Evolutionary conservation across 345 rosid genomes (phyloP).

Genomic region (Euphorbia lathyris): DNA sequence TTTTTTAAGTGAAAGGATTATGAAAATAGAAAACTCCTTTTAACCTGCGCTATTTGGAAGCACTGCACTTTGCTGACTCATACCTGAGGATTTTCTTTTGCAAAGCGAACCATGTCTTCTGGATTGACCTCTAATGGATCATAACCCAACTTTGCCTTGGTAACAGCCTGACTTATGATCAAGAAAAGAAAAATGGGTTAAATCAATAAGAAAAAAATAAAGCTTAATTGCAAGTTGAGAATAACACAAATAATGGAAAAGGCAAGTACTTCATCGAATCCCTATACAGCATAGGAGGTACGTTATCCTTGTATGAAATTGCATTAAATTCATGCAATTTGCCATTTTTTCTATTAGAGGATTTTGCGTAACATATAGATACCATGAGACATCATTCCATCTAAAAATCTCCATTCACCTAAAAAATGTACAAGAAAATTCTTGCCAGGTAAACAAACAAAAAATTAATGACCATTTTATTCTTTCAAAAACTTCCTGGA

Average conservation of each 20-base stretch:
- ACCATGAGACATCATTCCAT: not conserved
- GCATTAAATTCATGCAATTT: not conserved
- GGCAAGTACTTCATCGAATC: not conserved
- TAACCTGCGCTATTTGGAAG: not conserved
- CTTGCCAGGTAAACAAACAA: not conserved
- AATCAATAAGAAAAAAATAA: not conserved
- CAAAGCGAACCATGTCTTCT: slow-evolving; percentile 97
- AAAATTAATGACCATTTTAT: not conserved
- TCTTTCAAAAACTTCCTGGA: slow-evolving; percentile 7
- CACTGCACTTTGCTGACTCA: slow-evolving; percentile 13
- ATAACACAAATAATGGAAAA: not conserved
- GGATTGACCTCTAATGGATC: slow-evolving; percentile 98
- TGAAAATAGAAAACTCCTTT: not conserved
- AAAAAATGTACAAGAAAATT: not conserved
- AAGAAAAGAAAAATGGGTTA: slow-evolving; percentile 15
- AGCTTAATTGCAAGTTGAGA: slow-evolving; percentile 10
- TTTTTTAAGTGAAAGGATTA: not conserved
- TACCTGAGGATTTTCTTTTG: slow-evolving; percentile 95
- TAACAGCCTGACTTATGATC: slow-evolving; percentile 66
- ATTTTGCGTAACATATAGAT: not conserved
- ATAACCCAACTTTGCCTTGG: slow-evolving; percentile 94
- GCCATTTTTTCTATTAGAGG: not conserved
- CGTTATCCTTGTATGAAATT: not conserved
- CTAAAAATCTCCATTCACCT: not conserved
- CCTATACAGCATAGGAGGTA: not conserved